Percentiles rank a stretch among this genome's conserved stretches.
These are phyloP conservation scores for Cordyceps javanica DNA, from an alignment of 2,329 filamentous ascomycete species.

Conservation along the genomic window DNA sequence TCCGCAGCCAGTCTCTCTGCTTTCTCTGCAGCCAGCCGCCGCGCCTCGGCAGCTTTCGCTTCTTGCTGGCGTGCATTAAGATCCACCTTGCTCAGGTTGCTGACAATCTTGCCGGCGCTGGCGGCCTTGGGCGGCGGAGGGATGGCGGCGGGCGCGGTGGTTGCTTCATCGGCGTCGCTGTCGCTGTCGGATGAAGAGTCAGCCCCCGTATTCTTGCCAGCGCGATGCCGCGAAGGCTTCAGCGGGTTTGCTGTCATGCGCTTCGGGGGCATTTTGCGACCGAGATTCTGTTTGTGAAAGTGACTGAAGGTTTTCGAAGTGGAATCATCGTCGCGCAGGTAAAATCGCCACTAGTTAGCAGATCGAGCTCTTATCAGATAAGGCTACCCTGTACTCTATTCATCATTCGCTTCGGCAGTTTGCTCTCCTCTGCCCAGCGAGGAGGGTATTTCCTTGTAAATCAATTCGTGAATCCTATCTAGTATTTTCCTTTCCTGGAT, in stretches of 20 bases:
- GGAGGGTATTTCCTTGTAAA: too few relatives aligned
- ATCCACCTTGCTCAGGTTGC: conserved; percentile 46
- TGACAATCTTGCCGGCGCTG: conserved; percentile 52
- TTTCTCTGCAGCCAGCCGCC: conserved; percentile 41
- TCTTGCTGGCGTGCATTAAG: conserved; percentile 41
- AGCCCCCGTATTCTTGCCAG: conserved; percentile 66
- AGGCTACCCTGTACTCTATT: background rate
- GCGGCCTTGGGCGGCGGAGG: conserved; percentile 52
- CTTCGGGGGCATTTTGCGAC: conserved; percentile 56
- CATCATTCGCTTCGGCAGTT: background rate
- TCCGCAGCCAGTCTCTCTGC: conserved; percentile 49
- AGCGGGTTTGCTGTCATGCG: conserved; percentile 91
- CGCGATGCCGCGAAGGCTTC: conserved; percentile 73
- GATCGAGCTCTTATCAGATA: conserved; percentile 8
- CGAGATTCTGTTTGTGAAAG: background rate
- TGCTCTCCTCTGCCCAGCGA: background rate
- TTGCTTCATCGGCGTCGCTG: conserved; percentile 35
- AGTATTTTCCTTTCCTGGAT: too few relatives aligned
- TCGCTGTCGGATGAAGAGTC: conserved; percentile 50
- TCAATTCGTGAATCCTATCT: too few relatives aligned
- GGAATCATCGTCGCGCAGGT: background rate
- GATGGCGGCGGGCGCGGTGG: conserved; percentile 25
- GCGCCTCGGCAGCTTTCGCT: conserved; percentile 40
- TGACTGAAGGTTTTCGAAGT: background rate
- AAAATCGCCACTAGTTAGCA: conserved; percentile 7